These are phyloP conservation scores for Sclerotinia spermophila DNA, from an alignment of 2,329 filamentous ascomycete species.

Conservation along the genomic window DNA sequence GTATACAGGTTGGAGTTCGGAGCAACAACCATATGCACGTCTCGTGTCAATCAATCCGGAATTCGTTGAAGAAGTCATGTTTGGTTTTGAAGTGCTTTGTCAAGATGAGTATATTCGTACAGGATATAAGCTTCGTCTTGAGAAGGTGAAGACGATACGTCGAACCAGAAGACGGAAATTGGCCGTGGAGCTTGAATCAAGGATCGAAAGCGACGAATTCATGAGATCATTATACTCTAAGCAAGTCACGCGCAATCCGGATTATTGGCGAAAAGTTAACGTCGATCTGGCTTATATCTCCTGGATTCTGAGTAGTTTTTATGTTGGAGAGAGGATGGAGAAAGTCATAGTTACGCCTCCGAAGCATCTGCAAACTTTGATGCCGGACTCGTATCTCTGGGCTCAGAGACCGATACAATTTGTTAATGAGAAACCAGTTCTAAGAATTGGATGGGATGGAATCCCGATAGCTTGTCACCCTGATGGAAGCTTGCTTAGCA, in stretches of 20 bases:
- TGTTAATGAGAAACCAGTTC: accelerated
- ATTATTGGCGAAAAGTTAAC: neutral
- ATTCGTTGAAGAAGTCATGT: neutral
- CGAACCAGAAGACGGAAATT: neutral
- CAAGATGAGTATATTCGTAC: neutral
- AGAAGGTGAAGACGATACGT: neutral
- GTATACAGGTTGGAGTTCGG: accelerated
- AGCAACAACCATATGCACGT: neutral
- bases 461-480: neutral
- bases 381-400: neutral
- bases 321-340: neutral
- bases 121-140: neutral
- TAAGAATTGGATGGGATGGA: too few species aligned
- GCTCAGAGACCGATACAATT: neutral
- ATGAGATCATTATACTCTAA: neutral
- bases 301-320: neutral
- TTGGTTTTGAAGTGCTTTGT: too few species aligned
- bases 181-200: neutral
- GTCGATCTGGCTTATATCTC: neutral
- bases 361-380: neutral
- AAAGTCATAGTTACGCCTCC: neutral
- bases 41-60: neutral
- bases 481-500: neutral
- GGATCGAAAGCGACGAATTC: accelerated
- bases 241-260: neutral